These are phyloP conservation scores for Blastocystis sp. DNA, from an alignment of 352 stramenopile species.

Conservation along the genomic window DNA sequence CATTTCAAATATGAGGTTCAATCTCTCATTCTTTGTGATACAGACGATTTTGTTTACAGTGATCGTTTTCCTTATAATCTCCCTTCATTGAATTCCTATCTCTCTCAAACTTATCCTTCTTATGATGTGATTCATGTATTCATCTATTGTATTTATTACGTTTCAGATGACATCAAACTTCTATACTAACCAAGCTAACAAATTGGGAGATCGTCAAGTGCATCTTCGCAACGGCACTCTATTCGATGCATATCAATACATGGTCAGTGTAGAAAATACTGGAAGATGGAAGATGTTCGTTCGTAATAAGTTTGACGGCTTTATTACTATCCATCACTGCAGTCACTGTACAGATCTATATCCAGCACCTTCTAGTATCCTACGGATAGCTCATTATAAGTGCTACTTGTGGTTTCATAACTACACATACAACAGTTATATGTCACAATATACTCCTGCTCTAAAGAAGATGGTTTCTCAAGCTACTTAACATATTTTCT, in stretches of 20 bases:
- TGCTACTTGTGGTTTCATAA: too few relatives aligned
- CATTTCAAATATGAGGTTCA: constrained; percentile 4
- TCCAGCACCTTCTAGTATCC: too few relatives aligned
- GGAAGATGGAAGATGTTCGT: constrained; percentile 9
- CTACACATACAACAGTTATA: neutral
- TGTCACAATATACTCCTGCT: neutral
- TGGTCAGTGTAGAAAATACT: neutral
- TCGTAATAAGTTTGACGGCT: neutral
- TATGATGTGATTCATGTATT: neutral
- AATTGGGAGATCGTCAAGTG: neutral
- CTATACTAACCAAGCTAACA: neutral
- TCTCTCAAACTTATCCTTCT: neutral
- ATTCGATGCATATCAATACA: constrained; percentile 19
- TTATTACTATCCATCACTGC: neutral
- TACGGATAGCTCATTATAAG: too few relatives aligned
- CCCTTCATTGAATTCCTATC: neutral
- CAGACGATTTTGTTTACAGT: constrained; percentile 54
- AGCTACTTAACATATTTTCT: neutral
- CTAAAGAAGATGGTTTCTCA: neutral
- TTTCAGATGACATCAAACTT: neutral
- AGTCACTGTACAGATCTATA: neutral
- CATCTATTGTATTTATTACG: neutral
- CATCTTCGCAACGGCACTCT: constrained; percentile 7
- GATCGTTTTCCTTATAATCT: constrained; percentile 2
- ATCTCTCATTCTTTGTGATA: constrained; percentile 35